Percentiles rank a stretch among this genome's conserved stretches.
These are phyloP conservation scores for Chlamydomonas sphaeroides DNA, from an alignment of 139 green algal species.

Conservation along the genomic window DNA sequence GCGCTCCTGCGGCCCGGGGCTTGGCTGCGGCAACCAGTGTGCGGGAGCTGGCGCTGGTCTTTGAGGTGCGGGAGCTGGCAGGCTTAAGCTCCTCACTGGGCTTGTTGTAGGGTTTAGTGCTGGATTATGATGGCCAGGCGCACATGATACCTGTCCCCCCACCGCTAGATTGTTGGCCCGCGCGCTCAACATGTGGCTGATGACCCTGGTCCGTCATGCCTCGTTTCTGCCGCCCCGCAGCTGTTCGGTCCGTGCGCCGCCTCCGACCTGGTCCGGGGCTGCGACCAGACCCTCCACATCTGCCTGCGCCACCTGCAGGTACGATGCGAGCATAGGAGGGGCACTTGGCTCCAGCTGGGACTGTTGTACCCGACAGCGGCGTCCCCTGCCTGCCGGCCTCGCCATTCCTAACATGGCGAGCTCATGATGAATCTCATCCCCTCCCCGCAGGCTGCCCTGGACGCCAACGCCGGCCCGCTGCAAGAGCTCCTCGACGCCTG, in stretches of 20 bases:
- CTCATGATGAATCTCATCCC: background rate
- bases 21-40: slow-evolving; percentile 17
- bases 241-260: slow-evolving; percentile 29
- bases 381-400: background rate
- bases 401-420: background rate
- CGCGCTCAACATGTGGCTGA: too few species aligned
- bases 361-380: too few species aligned
- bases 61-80: slow-evolving; percentile 8
- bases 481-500: slow-evolving; percentile 8
- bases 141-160: too few species aligned
- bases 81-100: too few species aligned
- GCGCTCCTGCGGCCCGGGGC: background rate
- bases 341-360: background rate
- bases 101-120: too few species aligned
- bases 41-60: slow-evolving; percentile 11
- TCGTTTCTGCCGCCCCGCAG: background rate
- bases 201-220: background rate
- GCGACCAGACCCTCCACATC: background rate
- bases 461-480: background rate
- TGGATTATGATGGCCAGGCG: too few species aligned
- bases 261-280: background rate
- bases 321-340: background rate
- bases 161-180: too few species aligned
- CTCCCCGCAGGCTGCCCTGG: background rate
- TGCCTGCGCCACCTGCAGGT: slow-evolving; percentile 38